These are phyloP conservation scores for Diaporthe sp. DNA, from an alignment of 2,329 filamentous ascomycete genomes.

Conservation along the genomic window DNA sequence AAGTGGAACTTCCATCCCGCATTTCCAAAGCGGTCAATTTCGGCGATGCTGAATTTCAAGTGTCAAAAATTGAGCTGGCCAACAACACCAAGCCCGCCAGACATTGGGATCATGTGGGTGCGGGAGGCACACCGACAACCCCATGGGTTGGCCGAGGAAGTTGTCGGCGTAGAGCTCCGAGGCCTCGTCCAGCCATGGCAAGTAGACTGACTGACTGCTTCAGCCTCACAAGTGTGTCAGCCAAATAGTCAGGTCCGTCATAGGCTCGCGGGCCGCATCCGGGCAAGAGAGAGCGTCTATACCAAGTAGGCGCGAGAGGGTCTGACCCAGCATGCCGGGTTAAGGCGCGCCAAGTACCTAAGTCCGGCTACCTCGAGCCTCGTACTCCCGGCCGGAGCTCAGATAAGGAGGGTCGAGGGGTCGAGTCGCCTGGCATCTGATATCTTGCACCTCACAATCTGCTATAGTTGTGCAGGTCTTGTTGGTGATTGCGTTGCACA, in stretches of 20 bases:
- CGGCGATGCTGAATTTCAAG: constrained; percentile 8
- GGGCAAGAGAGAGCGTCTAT: not conserved
- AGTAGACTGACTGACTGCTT: not conserved
- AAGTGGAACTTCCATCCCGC: constrained; percentile 28
- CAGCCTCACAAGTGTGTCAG: constrained; percentile 17
- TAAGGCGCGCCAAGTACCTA: not conserved
- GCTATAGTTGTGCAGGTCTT: not conserved
- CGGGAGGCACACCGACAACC: not conserved
- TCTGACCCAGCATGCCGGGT: constrained; percentile 5
- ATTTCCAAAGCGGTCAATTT: constrained; percentile 29
- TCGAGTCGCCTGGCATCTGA: not conserved
- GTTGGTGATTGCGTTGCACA: not conserved
- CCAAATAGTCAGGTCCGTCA: not conserved
- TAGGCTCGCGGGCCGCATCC: constrained; percentile 21
- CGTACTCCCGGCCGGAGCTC: not conserved
- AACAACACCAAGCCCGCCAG: not conserved
- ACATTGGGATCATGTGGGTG: not conserved
- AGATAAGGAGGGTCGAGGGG: not conserved
- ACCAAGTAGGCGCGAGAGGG: not conserved
- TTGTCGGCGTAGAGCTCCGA: not conserved
- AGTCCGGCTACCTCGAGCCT: not conserved
- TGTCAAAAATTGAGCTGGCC: not conserved
- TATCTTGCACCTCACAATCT: constrained; percentile 3
- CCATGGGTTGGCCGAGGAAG: not conserved
- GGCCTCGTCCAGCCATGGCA: not conserved